Evolutionary conservation across 2,329 filamentous ascomycete genomes (phyloP), one percentile per base, ranked within the genome.

Genomic region (Onygenales sp.): DNA sequence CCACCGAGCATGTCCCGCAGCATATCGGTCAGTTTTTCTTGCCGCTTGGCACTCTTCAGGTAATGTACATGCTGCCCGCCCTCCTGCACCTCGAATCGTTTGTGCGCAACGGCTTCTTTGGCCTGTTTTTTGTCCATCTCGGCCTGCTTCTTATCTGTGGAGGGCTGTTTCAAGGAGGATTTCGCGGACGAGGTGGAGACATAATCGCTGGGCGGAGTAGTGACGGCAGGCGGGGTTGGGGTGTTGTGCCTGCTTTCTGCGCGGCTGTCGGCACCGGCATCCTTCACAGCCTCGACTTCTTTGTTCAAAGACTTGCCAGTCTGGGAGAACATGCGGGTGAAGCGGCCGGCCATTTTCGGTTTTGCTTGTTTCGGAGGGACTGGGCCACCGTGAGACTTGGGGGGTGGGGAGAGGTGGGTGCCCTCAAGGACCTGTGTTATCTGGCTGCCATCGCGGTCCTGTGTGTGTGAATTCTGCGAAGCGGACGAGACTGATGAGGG

Each of bases 11-110:
- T 81, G 61, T 86, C 85, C 61, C 90, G 86, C 70, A 95, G 86
- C 83, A 97, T 88, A 68, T 94, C 90, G 17, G 87, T 86, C 53
- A 98, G 77, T 73, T 96, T 97, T 72, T 98, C 92, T 70, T 98
- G 92, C 54, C 93, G 83, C 67, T 88, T 89, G 56, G 88, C 87
- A 57, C 88, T 91, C 73, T 88, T 93, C 58, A 98, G 82, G 62
- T 88, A 83, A 67, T 98, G 93, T 63, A 87, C 85, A 65, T 98
- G 93, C 37, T 83, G 80, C 58, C 88, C 87, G 57, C 85, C 79
- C 1, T 80, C 72, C 48, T 78, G 72, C 21, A 76, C 57, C 68
- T 82, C 82, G 65, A 84, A 86, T 39, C 82, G 69, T 58, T 70
- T 74, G 56, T 69, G 61, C 2, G 58, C 56, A 3, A 59, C 56